Conservation (phyloP, 805 yeast species). For the Zygosaccharomyces rouxii region DNA sequence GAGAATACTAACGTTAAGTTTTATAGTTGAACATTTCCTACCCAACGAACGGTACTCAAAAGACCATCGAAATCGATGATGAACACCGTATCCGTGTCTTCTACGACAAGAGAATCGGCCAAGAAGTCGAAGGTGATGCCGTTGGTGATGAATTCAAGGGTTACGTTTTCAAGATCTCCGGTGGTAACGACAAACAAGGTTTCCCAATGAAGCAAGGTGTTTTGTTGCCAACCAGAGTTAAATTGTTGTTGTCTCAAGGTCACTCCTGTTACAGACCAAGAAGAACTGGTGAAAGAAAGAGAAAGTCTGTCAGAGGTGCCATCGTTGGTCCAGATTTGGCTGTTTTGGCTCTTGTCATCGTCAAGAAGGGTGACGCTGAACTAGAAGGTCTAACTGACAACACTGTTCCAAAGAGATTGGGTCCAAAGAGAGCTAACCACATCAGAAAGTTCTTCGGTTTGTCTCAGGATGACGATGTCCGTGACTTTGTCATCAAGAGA, state of each 20-base stretch:
- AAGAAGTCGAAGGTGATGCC: constrained; percentile 98
- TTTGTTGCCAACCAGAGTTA: constrained; percentile 99
- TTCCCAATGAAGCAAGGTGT: constrained; percentile 99
- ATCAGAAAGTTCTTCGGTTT: constrained; percentile 99
- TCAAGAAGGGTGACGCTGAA: constrained; percentile 96
- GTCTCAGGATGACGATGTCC: constrained; percentile 45
- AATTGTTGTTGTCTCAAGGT: constrained; percentile 87
- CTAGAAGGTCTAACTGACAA: constrained; percentile 93
- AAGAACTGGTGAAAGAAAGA: constrained; percentile 99
- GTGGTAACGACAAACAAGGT: constrained; percentile 99
- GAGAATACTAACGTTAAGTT: constrained; percentile 22
- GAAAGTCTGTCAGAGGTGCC: constrained; percentile 99
- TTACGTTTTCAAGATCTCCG: constrained; percentile 96
- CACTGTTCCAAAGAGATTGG: constrained; percentile 97
- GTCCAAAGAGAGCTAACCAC: constrained; percentile 99
- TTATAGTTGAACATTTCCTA: constrained; percentile 93
- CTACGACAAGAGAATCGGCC: constrained; percentile 99
- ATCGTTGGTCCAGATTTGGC: constrained; percentile 96
- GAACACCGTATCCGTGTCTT: constrained; percentile 98
- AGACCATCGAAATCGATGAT: constrained; percentile 95
- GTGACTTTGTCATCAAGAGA: constrained; percentile 93
- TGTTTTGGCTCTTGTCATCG: constrained; percentile 86
- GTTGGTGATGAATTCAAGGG: constrained; percentile 99
- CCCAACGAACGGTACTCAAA: constrained; percentile 99
- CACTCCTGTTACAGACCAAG: constrained; percentile 99